Evolutionary conservation across 2,329 filamentous ascomycete species (phyloP).

Genomic region (Alternaria hordeiaustralica): DNA sequence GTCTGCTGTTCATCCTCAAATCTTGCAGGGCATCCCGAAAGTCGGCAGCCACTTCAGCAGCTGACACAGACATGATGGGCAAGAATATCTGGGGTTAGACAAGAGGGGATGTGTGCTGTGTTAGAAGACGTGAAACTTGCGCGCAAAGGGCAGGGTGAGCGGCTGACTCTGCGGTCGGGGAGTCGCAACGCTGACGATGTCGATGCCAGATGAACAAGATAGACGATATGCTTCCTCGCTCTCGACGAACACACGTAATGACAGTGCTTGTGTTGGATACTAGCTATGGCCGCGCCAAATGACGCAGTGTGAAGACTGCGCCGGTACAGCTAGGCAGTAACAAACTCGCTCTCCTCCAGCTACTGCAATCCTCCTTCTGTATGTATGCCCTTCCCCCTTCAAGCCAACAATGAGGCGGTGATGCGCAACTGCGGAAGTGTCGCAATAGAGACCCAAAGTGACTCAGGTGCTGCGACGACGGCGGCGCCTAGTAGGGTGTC

Average conservation of each 20-base stretch:
- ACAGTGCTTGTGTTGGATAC: slow-evolving; percentile 55
- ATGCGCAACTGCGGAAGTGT: slow-evolving; percentile 24
- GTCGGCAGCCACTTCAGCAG: slow-evolving; percentile 91
- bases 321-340: slow-evolving; percentile 41
- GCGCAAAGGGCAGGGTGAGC: slow-evolving; percentile 26
- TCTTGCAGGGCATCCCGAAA: slow-evolving; percentile 94
- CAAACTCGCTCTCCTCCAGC: slow-evolving; percentile 43
- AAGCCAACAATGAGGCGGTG: slow-evolving; percentile 29
- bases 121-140: slow-evolving; percentile 19
- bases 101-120: slow-evolving; percentile 15
- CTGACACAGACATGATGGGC: slow-evolving; percentile 69
- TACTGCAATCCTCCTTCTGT: slow-evolving; percentile 38
- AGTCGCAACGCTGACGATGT: slow-evolving; percentile 35
- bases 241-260: slow-evolving; percentile 48
- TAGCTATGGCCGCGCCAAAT: slow-evolving; percentile 54
- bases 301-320: slow-evolving; percentile 42
- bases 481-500: not conserved
- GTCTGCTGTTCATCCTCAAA: slow-evolving; percentile 86
- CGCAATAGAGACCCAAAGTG: slow-evolving; percentile 3
- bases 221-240: slow-evolving; percentile 51
- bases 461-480: not conserved
- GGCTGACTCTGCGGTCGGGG: slow-evolving; percentile 31
- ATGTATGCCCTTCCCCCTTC: slow-evolving; percentile 39
- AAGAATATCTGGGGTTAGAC: slow-evolving; percentile 35
- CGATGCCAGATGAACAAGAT: slow-evolving; percentile 43